Percentiles rank a stretch among this genome's conserved stretches.
phyloP scores from a whole-genome alignment of 2,329 filamentous ascomycete genomes.

The Apiospora hydei region DNA sequence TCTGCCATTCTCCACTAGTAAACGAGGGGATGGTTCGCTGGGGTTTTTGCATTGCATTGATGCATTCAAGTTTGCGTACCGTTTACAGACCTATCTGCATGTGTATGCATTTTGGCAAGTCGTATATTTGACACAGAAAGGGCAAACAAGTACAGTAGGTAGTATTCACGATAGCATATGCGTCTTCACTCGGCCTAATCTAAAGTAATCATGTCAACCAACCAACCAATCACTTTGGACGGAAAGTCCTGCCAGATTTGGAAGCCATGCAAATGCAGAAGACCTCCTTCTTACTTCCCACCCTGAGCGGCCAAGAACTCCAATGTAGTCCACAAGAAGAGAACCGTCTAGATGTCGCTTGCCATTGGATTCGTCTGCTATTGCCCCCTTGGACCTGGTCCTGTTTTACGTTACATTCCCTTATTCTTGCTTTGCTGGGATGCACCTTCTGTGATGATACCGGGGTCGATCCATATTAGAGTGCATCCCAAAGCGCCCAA shows the following conservation, averaged over 20 bases:
- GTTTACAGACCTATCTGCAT: neutral
- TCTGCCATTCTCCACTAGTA: neutral
- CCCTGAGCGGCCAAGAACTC: neutral
- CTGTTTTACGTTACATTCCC: neutral
- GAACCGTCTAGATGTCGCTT: neutral
- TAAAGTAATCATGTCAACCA: neutral
- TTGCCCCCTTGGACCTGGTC: neutral
- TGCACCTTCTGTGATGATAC: neutral
- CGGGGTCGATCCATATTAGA: neutral
- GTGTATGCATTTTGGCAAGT: neutral
- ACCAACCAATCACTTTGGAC: neutral
- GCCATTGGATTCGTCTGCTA: neutral
- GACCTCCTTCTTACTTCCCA: neutral
- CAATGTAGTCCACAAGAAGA: no score
- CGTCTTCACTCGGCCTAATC: neutral
- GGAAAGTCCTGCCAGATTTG: slow-evolving; percentile 9
- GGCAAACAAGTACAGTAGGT: slow-evolving; percentile 2
- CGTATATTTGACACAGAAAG: neutral
- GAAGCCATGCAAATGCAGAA: neutral
- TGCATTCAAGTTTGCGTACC: neutral
- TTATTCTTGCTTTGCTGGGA: neutral
- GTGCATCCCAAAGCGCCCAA: neutral
- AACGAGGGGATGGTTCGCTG: neutral
- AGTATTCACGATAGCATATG: neutral
- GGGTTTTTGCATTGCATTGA: neutral